These are phyloP conservation scores for Blastobotrys americana DNA, from an alignment of 805 yeast genomes.

Conservation along the genomic window DNA sequence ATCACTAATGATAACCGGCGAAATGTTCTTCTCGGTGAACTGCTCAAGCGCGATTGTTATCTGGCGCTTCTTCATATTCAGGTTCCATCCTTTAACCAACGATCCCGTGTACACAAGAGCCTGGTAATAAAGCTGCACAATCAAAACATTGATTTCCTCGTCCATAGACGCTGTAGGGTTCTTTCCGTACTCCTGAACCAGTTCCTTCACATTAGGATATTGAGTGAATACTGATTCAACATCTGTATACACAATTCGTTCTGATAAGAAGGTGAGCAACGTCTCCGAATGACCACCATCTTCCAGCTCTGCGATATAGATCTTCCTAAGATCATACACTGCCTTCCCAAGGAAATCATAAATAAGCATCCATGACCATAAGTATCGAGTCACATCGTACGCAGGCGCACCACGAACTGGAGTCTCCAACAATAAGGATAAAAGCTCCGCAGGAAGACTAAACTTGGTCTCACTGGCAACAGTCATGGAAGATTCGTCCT, in stretches of 20 bases:
- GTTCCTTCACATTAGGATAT: conserved; percentile 17
- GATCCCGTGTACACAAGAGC: conserved; percentile 49
- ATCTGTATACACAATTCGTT: conserved; percentile 17
- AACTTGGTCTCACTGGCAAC: background rate
- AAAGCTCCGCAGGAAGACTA: conserved; percentile 36
- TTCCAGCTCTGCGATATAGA: conserved; percentile 53
- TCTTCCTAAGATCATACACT: conserved; percentile 55
- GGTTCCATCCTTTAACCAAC: conserved; percentile 49
- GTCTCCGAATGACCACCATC: conserved; percentile 39
- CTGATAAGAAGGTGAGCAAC: conserved; percentile 49
- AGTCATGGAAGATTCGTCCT: background rate
- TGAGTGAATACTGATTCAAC: background rate
- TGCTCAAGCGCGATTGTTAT: conserved; percentile 53
- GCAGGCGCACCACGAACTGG: conserved; percentile 11
- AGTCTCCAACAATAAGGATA: conserved; percentile 28
- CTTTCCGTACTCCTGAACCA: conserved; percentile 12
- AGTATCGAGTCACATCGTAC: conserved; percentile 9
- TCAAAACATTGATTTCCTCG: conserved; percentile 35
- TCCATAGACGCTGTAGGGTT: conserved; percentile 14
- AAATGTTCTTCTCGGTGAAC: conserved; percentile 53
- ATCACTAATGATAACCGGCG: conserved; percentile 54
- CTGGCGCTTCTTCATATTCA: conserved; percentile 59
- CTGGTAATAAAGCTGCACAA: conserved; percentile 46
- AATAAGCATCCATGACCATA: conserved; percentile 55
- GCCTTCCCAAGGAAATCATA: conserved; percentile 56